These are phyloP conservation scores for Calonectria ilicicola DNA, from an alignment of 2,329 filamentous ascomycete genomes.

Conservation along the genomic window DNA sequence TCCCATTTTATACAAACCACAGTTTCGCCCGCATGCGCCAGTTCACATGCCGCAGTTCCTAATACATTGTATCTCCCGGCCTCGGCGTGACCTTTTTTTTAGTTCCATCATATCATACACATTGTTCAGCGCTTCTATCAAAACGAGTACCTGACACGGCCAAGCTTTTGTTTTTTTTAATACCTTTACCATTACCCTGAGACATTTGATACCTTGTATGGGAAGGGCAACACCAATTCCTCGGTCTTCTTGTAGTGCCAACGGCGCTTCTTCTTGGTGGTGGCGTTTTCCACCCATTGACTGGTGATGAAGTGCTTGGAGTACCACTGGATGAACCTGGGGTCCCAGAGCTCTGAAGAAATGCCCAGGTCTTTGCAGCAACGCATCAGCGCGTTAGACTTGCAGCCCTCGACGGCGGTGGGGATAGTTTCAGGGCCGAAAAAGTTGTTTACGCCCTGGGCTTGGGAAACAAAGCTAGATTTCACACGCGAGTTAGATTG, in stretches of 20 bases:
- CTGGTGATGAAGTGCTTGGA: conserved; percentile 81
- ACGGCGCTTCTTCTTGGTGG: conserved; percentile 90
- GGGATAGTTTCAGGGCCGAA: conserved; percentile 92
- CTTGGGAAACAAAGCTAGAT: conserved; percentile 86
- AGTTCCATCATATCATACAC: conserved; percentile 26
- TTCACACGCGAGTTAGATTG: neutral
- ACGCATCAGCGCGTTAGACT: conserved; percentile 96
- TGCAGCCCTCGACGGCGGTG: conserved; percentile 95
- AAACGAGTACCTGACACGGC: neutral
- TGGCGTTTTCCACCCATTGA: conserved; percentile 89
- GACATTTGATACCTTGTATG: conserved; percentile 59
- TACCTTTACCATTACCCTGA: neutral
- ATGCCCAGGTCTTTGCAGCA: conserved; percentile 99
- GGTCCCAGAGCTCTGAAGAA: conserved; percentile 96
- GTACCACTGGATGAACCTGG: conserved; percentile 87
- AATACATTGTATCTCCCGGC: neutral
- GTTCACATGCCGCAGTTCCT: neutral
- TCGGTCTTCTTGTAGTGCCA: conserved; percentile 81
- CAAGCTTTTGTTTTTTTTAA: neutral
- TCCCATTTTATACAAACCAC: conserved; percentile 3
- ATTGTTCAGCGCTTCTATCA: neutral
- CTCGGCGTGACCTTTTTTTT: neutral
- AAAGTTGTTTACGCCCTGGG: conserved; percentile 94
- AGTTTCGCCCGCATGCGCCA: conserved; percentile 8
- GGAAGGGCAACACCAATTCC: conserved; percentile 76